Evolutionary conservation across 2,329 filamentous ascomycete species (phyloP), one percentile per base, ranked within the genome.

Genomic region (Domatiomyces globalis): DNA sequence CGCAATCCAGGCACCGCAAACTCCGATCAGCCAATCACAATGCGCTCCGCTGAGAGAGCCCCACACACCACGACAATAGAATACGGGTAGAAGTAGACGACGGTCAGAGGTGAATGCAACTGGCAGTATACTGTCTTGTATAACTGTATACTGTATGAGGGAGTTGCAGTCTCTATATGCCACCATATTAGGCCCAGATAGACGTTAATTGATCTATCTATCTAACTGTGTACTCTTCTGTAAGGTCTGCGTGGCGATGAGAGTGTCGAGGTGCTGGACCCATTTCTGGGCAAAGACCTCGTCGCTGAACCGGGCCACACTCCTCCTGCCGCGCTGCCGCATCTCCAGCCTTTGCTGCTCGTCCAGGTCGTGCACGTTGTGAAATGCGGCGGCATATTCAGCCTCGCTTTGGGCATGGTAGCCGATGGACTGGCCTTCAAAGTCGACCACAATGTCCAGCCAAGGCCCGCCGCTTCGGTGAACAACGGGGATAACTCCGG

Each of bases 391-490:
- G 0, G 90, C 87, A 64, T 94, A 98, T 53, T 95, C 84, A 2
- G 78, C 73, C 6, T 79, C 73, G 0, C 84, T 90, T 1, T 81
- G 84, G 0, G 89, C 90, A 61, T 90, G 87, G 71, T 90, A 96
- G 4, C 92, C 90, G 79, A 63, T 95, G 9, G 84, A 80, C 57
- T 83, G 71, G 3, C 85, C 87, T 57, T 92, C 82, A 36, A 92
- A 72, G 9, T 85, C 76, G 8, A 87, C 78, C 15, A 96, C 90
- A 59, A 98, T 98, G 65, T 98, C 92, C 56, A 87, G 69, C 68
- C 92, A 95, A 1, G 92, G 92, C 0, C 92, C 92, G 7, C 90
- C 92, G 48, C 85, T 92, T 67, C 95, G 76, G 62, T 98, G 92
- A 7, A 96, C 92, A 0, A 98, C 89, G 4, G 84, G 82, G 52